A percentile compares a stretch with the other conserved stretches of the same genome.
phyloP scores from a whole-genome alignment of 805 yeast species.

The Cyberlindnera galapagoensis region DNA sequence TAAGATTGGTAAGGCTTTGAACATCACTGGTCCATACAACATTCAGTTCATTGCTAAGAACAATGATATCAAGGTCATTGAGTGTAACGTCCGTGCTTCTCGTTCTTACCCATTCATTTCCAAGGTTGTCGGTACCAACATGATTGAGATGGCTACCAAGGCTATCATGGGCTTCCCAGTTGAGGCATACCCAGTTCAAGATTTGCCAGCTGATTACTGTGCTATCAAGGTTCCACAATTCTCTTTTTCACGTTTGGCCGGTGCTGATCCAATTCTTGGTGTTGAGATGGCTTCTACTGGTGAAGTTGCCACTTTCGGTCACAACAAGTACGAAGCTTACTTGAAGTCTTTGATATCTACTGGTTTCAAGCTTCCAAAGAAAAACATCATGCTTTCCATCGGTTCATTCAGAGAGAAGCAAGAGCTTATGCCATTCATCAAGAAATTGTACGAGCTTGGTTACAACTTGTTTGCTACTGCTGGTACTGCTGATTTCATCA shows the following conservation, averaged over 20 bases:
- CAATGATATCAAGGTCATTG: constrained; percentile 94
- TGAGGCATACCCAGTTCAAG: constrained; percentile 83
- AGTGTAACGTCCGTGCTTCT: constrained; percentile 98
- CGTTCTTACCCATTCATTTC: constrained; percentile 98
- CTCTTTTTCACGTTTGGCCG: constrained; percentile 93
- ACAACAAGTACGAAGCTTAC: constrained; percentile 94
- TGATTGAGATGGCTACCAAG: constrained; percentile 95
- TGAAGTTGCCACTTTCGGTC: constrained; percentile 97
- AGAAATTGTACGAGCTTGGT: constrained; percentile 75
- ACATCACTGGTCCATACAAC: constrained; percentile 96
- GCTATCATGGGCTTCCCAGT: constrained; percentile 88
- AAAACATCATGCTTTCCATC: constrained; percentile 85
- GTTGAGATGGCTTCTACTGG: constrained; percentile 99
- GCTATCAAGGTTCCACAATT: constrained; percentile 97
- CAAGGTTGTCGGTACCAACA: constrained; percentile 92
- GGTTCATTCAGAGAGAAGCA: constrained; percentile 97
- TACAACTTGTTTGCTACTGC: constrained; percentile 94
- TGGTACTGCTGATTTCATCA: constrained; percentile 97
- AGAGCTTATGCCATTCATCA: constrained; percentile 85
- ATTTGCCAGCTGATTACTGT: constrained; percentile 88
- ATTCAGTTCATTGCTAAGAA: constrained; percentile 96
- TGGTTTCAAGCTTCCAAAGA: constrained; percentile 92
- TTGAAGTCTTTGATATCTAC: constrained; percentile 90
- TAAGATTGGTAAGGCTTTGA: constrained; percentile 89
- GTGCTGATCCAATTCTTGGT: constrained; percentile 97